Base-by-base conservation (phyloP, 768 basidiomycete species). In the Tulasnella sp. region DNA sequence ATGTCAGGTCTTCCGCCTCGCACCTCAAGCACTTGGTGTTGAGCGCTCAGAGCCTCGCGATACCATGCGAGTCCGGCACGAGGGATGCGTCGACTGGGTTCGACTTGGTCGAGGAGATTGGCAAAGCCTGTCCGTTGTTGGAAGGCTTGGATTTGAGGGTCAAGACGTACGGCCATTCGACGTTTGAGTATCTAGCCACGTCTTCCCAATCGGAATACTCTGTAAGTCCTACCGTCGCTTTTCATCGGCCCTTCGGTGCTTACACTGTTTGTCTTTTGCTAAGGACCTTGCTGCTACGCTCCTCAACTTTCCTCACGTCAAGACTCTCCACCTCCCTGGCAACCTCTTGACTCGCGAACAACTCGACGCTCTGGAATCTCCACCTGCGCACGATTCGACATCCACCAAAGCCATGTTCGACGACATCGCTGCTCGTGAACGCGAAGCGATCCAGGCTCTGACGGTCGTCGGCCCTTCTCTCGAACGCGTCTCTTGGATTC, bases 91-190 rank as follows among this genome's bases (percentile, higher is more conserved):
- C 69, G 35, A 62, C 44, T 1, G 69, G 69, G 5, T 40, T 71
- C 8, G 69, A 71, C 19, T 41, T 71, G 41, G 35, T 71, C 8
- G 47, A 62, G 35, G 47, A 59, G 34, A 29, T 71, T 17, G 69
- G 69, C 11, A 47, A 62, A 29, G 39, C 59, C 22, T 71, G 69
- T 44, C 69, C 69, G 22, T 14, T 16, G 3, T 17, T 71, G 35
- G 69, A 71, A 35, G 69, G 29, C 5, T 32, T 71, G 34, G 69
- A 71, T 64, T 44, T 71, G 40, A 71, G 59, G 32, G 69, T 71
- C 11, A 52, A 71, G 40, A 44, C 69, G 2, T 71, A 59, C 32
- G 34, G 47, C 5, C 47, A 52, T 52, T 52, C 47, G 19, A n/a
- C 47, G 47, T 52, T 52, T 8, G 47, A 52, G 17, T 52, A 52